Evolutionary conservation across 2,329 filamentous ascomycete genomes (phyloP), one percentile per base, ranked within the genome.

Genomic region (Neofusicoccum laricinum): DNA sequence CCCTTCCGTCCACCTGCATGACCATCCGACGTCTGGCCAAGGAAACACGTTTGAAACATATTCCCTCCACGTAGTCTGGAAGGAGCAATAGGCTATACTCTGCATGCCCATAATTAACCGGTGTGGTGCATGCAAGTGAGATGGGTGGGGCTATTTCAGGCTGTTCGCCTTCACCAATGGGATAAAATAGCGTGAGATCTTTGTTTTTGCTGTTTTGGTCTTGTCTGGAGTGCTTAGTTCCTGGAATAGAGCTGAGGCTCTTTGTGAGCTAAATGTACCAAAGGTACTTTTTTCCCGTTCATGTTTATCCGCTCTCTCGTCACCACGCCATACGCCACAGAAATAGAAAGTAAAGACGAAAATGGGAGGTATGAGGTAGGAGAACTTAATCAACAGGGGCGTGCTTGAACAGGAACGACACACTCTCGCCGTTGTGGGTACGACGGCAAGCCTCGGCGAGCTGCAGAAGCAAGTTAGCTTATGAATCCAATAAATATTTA

Each of bases 341-440:
- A 59, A 46, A 36, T 59, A 25, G 30, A 59, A 59, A 12, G 30
- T 11, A 21, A 46, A 30, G 36, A 15, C 14, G 19, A 59, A 25
- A 7, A 36, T 12, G 41, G n/a, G n/a, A 46, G 55, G 55, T 59
- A 59, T 59, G 55, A 46, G 7, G 5, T 15, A 12, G 7, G 25
- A 21, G 36, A 30, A 14, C 21, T 72, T 71, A 80, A 61, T 82
- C 80, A 50, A 80, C 77, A 63, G 87, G 87, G 48, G 86, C 87
- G 73, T 90, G 87, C 68, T 85, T 88, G 78, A 90, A 90, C 59
- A 90, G 78, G 73, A 89, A 90, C 50, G 86, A 89, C 51, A 90
- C 88, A 68, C 84, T 86, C 78, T 87, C 85, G 72, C 86, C 88
- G 72, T 90, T 90, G 76, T 89, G 89, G n/a, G 88, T 91, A 71